Evolutionary conservation across 495 filamentous ascomycete genomes (phyloP).

Genomic region (Neurospora tetrasperma): DNA sequence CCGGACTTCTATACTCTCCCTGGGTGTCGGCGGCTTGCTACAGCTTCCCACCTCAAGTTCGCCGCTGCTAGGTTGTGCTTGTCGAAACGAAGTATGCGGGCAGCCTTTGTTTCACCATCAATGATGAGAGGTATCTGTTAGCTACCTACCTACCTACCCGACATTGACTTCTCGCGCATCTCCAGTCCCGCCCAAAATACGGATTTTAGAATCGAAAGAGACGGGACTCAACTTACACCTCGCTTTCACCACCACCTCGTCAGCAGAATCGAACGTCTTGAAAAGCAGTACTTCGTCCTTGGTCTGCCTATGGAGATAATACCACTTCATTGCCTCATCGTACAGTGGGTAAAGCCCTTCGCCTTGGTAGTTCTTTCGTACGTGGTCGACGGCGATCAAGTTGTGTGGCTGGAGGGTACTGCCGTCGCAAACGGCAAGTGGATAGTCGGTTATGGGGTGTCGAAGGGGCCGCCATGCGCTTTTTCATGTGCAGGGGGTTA

Average conservation of each 20-base stretch:
- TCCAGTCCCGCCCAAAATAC: no score
- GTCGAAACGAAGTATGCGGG: background rate
- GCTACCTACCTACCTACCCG: background rate
- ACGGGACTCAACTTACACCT: background rate
- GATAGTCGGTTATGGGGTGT: background rate
- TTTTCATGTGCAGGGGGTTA: no score
- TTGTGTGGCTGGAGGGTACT: background rate
- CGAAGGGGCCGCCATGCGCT: slow-evolving; percentile 4
- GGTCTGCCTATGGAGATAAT: background rate
- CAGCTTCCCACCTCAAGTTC: background rate
- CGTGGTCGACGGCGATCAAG: background rate
- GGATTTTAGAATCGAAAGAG: no score
- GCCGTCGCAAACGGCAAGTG: slow-evolving; percentile 5
- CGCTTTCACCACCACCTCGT: background rate
- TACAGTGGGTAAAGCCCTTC: slow-evolving; percentile 3
- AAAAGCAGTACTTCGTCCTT: slow-evolving; percentile 4
- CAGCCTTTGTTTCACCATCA: no score
- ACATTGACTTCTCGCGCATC: no score
- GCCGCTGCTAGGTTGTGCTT: background rate
- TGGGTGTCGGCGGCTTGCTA: background rate
- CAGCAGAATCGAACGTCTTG: slow-evolving; percentile 3
- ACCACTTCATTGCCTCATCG: slow-evolving; percentile 1
- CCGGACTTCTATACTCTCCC: background rate
- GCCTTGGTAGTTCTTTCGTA: slow-evolving; percentile 1
- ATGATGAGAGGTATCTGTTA: background rate